Evolutionary conservation across 2,329 filamentous ascomycete genomes (phyloP).

Genomic region (Dothiorella sarmentorum): DNA sequence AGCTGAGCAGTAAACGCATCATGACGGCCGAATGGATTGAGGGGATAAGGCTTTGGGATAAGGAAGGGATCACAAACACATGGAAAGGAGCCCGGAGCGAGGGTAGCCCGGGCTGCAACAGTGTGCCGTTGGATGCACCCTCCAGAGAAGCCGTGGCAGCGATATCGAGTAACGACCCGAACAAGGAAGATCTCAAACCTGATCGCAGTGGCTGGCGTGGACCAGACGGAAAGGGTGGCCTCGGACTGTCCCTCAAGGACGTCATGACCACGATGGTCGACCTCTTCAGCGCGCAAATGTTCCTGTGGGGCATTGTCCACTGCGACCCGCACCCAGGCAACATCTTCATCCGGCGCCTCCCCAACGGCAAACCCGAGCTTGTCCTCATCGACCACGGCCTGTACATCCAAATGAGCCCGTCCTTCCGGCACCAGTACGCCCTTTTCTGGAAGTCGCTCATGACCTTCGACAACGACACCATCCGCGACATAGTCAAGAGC

Average conservation of each 20-base stretch:
- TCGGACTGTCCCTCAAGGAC: slow-evolving; percentile 76
- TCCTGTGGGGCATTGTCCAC: slow-evolving; percentile 92
- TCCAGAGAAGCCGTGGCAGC: slow-evolving; percentile 19
- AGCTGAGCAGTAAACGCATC: slow-evolving; percentile 77
- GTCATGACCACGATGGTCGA: slow-evolving; percentile 98
- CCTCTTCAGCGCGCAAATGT: slow-evolving; percentile 96
- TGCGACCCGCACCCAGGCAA: slow-evolving; percentile 97
- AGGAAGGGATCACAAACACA: slow-evolving; percentile 68
- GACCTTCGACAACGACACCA: slow-evolving; percentile 84
- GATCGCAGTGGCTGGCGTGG: slow-evolving; percentile 77
- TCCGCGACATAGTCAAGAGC: slow-evolving; percentile 65
- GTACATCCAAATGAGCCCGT: slow-evolving; percentile 83
- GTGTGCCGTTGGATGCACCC: slow-evolving; percentile 45
- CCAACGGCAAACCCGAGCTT: slow-evolving; percentile 78
- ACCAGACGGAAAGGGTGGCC: slow-evolving; percentile 66
- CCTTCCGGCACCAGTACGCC: slow-evolving; percentile 77
- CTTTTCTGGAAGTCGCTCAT: slow-evolving; percentile 91
- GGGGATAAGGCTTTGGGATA: slow-evolving; percentile 89
- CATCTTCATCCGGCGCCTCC: slow-evolving; percentile 86
- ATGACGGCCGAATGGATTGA: slow-evolving; percentile 98
- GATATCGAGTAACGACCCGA: slow-evolving; percentile 47
- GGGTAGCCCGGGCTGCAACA: slow-evolving; percentile 75
- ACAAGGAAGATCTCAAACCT: slow-evolving; percentile 68
- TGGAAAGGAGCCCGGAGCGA: slow-evolving; percentile 77
- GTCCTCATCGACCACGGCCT: slow-evolving; percentile 97